Evolutionary conservation across 176 grass and related monocot genomes (phyloP).

Genomic region (Oropetium thomaeum): DNA sequence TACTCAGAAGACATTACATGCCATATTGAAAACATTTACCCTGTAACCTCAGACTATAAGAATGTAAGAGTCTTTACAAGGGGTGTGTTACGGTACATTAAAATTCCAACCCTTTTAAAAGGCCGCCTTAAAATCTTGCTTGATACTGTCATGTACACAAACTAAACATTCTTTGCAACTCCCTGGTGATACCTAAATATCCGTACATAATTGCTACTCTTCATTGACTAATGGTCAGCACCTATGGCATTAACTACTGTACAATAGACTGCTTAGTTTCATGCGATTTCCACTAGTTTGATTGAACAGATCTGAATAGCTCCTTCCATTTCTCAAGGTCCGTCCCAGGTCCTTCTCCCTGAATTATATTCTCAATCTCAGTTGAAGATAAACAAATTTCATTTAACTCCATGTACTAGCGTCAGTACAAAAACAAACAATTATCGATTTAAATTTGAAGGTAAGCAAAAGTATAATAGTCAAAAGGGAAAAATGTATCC

Average conservation of each 20-base stretch:
- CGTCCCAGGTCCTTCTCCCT: slow-evolving; percentile 81
- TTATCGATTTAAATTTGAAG: neutral
- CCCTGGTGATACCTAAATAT: neutral
- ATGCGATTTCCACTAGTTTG: slow-evolving; percentile 29
- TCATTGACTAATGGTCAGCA: neutral
- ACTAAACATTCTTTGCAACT: neutral
- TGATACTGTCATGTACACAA: neutral
- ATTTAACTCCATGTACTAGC: too few relatives aligned
- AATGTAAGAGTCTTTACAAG: neutral
- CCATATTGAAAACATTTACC: neutral
- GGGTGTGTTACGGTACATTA: neutral
- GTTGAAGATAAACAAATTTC: slow-evolving; percentile 1
- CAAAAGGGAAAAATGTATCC: neutral
- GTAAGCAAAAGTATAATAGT: neutral
- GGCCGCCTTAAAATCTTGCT: neutral
- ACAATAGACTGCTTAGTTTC: neutral
- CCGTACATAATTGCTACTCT: neutral
- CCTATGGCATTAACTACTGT: neutral
- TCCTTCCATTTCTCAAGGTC: slow-evolving; percentile 74
- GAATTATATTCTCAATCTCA: slow-evolving; percentile 18
- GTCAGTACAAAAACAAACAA: too few relatives aligned
- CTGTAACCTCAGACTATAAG: neutral
- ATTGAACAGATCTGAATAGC: slow-evolving; percentile 58
- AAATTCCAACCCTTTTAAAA: neutral
- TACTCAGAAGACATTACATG: neutral